Evolutionary conservation across 2,329 filamentous ascomycete genomes (phyloP).

Genomic region (Exophiala oligosperma): DNA sequence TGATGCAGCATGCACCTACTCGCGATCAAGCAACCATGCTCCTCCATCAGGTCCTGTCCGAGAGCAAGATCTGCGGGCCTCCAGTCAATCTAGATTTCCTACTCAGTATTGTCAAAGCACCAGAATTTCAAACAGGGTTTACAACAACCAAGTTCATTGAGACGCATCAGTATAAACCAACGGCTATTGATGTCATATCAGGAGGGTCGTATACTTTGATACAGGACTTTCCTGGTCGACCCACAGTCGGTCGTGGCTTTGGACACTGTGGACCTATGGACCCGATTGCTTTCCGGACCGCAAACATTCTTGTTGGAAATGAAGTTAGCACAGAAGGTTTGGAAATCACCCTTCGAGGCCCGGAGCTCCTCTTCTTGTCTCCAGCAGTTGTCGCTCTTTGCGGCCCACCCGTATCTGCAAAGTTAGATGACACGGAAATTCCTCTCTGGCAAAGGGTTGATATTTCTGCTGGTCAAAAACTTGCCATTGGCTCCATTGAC

Average conservation of each 20-base stretch:
- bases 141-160: slow-evolving; percentile 59
- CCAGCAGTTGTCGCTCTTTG: slow-evolving; percentile 57
- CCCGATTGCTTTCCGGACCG: slow-evolving; percentile 55
- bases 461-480: slow-evolving; percentile 53
- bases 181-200: slow-evolving; percentile 57
- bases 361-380: slow-evolving; percentile 55
- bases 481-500: slow-evolving; percentile 27
- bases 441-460: not conserved
- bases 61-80: slow-evolving; percentile 52
- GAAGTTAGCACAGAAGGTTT: slow-evolving; percentile 50
- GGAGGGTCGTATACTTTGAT: slow-evolving; percentile 59
- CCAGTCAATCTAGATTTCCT: slow-evolving; percentile 60
- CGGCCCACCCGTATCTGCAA: slow-evolving; percentile 53
- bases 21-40: slow-evolving; percentile 45
- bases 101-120: slow-evolving; percentile 46
- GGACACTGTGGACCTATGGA: slow-evolving; percentile 63
- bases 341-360: slow-evolving; percentile 61
- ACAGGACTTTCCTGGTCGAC: slow-evolving; percentile 59
- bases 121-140: slow-evolving; percentile 48
- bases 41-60: slow-evolving; percentile 44
- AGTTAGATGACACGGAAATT: slow-evolving; percentile 45
- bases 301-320: slow-evolving; percentile 62
- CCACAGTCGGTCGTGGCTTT: slow-evolving; percentile 57
- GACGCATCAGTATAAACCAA: slow-evolving; percentile 42
- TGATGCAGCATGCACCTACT: slow-evolving; percentile 53